Evolutionary conservation across 1,284 basidiomycete genomes (phyloP), one percentile per base, ranked within the genome.

Genomic region (Anthracocystis walkeri): DNA sequence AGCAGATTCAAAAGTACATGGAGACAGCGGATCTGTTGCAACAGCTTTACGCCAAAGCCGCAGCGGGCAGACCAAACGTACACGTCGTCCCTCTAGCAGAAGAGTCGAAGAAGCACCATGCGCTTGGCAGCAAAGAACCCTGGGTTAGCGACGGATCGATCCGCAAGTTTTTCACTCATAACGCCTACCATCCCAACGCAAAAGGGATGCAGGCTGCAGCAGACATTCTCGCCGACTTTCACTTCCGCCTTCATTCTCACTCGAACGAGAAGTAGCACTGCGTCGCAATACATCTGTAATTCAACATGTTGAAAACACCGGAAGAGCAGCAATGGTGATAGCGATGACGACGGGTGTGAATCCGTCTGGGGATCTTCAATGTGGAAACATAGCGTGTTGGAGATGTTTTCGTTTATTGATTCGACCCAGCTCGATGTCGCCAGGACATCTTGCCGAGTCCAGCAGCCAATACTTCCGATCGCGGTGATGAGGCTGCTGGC

Each of bases 101-200:
- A 14, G 52, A 29, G 25, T 56, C 56, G 38, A 50, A 64, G 11
- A 33, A 10, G 16, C 18, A 12, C 0, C 67, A 70, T 21, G 67
- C 60, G 1, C 25, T 70, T 1, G 67, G 67, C 0, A 60, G 57
- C 1, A 40, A 44, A 4, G 20, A 70, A 1, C 61, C 67, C 0
- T 70, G 67, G 67, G 67, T 70, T 7, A 46, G 51, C 16, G 61
- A 63, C 25, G 61, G 61, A n/a, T 60, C 61, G 7, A 7, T 65
- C 8, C 40, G 18, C 7, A 54, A 64, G 25, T 70, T 69, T 31
- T 56, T 38, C 53, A 50, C 46, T 7, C 21, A 42, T 16, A 54
- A 54, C 16, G 62, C 67, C 3, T 70, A 57, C 38, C 68, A 71
- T 12, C 68, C 68, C 14, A 71, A 65, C 29, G 31, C 35, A 8